A percentile compares a stretch with the other conserved stretches of the same genome.
These are phyloP conservation scores for Didymella keratinophila DNA, from an alignment of 2,329 filamentous ascomycete species.

Conservation along the genomic window DNA sequence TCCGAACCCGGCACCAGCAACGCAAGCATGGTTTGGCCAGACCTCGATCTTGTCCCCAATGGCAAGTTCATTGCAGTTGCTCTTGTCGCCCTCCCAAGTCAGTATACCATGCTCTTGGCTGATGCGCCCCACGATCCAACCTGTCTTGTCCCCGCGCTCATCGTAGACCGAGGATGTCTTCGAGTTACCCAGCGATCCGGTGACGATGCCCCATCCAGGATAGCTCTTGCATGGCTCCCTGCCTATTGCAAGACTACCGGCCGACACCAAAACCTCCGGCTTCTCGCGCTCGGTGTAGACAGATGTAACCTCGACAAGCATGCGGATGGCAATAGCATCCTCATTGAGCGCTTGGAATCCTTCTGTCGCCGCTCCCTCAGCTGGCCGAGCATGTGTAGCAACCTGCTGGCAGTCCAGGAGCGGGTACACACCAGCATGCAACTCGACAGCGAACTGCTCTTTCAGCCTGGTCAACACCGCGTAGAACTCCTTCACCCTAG, in stretches of 20 bases:
- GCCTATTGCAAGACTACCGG: conserved; percentile 73
- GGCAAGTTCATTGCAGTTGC: conserved; percentile 52
- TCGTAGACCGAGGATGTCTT: conserved; percentile 35
- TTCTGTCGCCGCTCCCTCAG: conserved; percentile 23
- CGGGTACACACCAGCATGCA: conserved; percentile 80
- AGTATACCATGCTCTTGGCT: conserved; percentile 83
- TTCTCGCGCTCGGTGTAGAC: conserved; percentile 62
- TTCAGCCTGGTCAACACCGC: conserved; percentile 51
- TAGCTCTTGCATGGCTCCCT: conserved; percentile 77
- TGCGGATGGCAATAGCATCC: conserved; percentile 69
- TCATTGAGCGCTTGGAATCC: conserved; percentile 54
- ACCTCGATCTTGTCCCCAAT: conserved; percentile 74
- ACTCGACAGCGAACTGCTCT: conserved; percentile 60
- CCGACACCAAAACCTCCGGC: conserved; percentile 72
- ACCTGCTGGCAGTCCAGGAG: conserved; percentile 81
- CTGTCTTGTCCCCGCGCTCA: conserved; percentile 43
- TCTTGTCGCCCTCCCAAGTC: conserved; percentile 61
- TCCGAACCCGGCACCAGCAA: conserved; percentile 73
- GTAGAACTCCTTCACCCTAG: conserved; percentile 52
- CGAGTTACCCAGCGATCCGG: conserved; percentile 61
- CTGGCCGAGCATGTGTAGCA: conserved; percentile 69
- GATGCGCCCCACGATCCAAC: conserved; percentile 74
- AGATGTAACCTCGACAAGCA: conserved; percentile 76
- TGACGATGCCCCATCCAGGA: conserved; percentile 73
- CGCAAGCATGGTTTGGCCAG: conserved; percentile 84